Evolutionary conservation across 2,329 filamentous ascomycete genomes (phyloP), one percentile per base, ranked within the genome.

Genomic region (Didymella segeticola): DNA sequence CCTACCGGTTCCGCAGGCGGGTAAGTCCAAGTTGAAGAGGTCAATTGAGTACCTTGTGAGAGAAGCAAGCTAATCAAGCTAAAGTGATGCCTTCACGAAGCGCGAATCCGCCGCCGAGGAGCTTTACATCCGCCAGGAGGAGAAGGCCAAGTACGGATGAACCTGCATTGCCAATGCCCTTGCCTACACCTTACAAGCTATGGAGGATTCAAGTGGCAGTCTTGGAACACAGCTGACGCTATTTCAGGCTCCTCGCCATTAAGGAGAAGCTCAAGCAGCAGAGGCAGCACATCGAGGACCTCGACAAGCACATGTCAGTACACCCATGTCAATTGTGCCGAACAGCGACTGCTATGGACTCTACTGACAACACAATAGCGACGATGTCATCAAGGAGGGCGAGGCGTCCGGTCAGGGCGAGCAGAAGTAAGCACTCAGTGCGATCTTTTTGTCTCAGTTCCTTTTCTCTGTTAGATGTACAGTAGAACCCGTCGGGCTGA

Each of bases 21-120:
- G 75, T 76, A 59, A 60, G 69, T 57, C 31, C n/a, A 30, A 15
- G 3, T 2, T 26, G 19, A 12, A 11, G 17, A 36, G 33, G 38
- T 30, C 49, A 42, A 47, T 47, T 49, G 39, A 19, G 12, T 11
- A 23, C 6, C 19, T 3, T 11, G 9, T 10, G 4, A 33, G 26
- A 17, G 5, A 27, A 1, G 11, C 11, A 33, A 17, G 31, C 62
- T 66, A 49, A 68, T 42, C 4, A 10, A 12, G 7, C 15, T 3
- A 66, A 63, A 96, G 93, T 67, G 93, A 99, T 74, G 86, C 91
- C 52, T 99, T 97, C 85, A 91, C 88, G 80, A 89, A 89, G 80
- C 91, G 95, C 68, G 95, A 99, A 80, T 85, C 88, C 74, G 93
- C 93, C 64, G 83, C 81, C 74, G 95, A 98, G 81, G 88, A 92